These are phyloP conservation scores for Lolium multiflorum DNA, from an alignment of 176 grass and related monocot genomes.

Conservation along the genomic window DNA sequence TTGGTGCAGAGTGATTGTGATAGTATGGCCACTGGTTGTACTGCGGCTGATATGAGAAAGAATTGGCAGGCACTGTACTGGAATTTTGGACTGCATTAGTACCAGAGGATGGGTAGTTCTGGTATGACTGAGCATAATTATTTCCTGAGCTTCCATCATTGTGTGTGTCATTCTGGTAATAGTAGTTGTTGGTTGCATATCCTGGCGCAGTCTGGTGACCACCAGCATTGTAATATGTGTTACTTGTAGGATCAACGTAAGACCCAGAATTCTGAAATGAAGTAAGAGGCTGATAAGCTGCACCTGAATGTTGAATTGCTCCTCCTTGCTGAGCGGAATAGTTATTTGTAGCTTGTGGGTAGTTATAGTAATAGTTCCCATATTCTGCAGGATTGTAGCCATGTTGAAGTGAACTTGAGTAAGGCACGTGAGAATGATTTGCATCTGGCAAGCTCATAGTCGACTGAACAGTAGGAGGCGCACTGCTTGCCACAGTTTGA, in stretches of 20 bases:
- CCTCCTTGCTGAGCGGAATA: constrained; percentile 70
- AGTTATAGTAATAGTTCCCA: constrained; percentile 68
- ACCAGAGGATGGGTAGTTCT: constrained; percentile 64
- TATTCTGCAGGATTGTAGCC: constrained; percentile 70
- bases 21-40: constrained; percentile 84
- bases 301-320: constrained; percentile 97
- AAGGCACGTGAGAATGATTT: constrained; percentile 60
- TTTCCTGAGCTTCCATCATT: constrained; percentile 57
- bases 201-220: constrained; percentile 81
- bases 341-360: constrained; percentile 63
- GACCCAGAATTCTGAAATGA: constrained; percentile 99
- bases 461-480: constrained; percentile 47
- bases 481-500: constrained; percentile 57
- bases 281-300: constrained; percentile 97
- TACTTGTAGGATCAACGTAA: constrained; percentile 86
- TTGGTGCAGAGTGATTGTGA: constrained; percentile 65
- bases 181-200: constrained; percentile 75
- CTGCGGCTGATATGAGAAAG: constrained; percentile 79
- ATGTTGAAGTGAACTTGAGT: constrained; percentile 64
- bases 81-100: constrained; percentile 64
- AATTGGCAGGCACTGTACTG: constrained; percentile 59
- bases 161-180: constrained; percentile 70
- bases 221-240: constrained; percentile 99
- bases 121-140: constrained; percentile 56
- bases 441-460: constrained; percentile 42